These are phyloP conservation scores for Leccinum variabile DNA, from an alignment of 1,284 basidiomycete genomes.

Conservation along the genomic window DNA sequence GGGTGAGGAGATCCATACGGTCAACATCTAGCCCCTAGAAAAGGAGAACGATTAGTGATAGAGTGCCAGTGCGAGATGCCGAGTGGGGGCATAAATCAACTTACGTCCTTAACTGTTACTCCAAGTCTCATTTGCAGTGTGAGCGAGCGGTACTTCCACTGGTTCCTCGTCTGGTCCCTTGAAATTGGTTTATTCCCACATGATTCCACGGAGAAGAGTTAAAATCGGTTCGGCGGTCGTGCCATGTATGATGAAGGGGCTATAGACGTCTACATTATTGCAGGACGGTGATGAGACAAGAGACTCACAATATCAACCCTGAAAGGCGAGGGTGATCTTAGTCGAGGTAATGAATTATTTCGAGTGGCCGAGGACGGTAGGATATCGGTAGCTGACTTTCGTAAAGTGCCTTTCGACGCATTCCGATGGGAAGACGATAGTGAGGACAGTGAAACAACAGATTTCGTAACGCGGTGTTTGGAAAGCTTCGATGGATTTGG, in stretches of 20 bases:
- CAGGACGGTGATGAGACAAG: neutral
- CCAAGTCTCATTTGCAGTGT: neutral
- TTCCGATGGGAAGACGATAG: constrained; percentile 3
- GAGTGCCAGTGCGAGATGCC: neutral
- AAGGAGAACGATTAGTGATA: neutral
- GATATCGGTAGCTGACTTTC: constrained; percentile 10
- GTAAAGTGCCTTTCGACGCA: constrained; percentile 3
- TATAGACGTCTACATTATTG: constrained; percentile 15
- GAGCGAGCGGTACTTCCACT: constrained; percentile 19
- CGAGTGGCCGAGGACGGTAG: neutral
- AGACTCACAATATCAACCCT: constrained; percentile 28
- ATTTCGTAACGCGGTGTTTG: constrained; percentile 8
- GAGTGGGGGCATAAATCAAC: neutral
- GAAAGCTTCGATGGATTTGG: constrained; percentile 6
- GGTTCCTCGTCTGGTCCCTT: constrained; percentile 10
- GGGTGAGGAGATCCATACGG: neutral
- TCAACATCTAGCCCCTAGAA: neutral
- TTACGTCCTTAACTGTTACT: neutral
- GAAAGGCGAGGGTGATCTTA: constrained; percentile 31
- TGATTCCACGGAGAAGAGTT: neutral
- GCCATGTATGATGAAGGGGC: constrained; percentile 36
- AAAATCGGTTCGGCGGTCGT: constrained; percentile 27
- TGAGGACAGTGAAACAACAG: constrained; percentile 2
- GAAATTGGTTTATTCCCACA: neutral
- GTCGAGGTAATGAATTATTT: constrained; percentile 22